Conservation (phyloP, 345 rosid species). For the Brassica napus region DNA sequence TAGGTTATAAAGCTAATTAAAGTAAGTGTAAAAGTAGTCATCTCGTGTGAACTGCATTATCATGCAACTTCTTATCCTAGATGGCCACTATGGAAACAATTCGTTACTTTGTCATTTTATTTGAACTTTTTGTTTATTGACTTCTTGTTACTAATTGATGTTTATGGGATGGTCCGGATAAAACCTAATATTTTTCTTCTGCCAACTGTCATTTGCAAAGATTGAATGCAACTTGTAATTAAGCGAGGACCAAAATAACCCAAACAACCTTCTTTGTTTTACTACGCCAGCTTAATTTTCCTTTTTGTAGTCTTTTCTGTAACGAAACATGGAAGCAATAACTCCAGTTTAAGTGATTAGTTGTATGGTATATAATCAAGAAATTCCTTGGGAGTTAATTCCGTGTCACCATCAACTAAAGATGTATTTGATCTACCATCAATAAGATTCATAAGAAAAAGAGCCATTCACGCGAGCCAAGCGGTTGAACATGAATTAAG, state of each 20-base stretch:
- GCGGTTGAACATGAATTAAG: neutral
- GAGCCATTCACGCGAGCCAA: neutral
- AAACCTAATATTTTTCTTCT: neutral
- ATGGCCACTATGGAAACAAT: conserved; percentile 46
- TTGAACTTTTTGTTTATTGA: neutral
- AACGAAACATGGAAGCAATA: neutral
- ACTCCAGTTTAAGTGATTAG: neutral
- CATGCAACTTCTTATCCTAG: conserved; percentile 38
- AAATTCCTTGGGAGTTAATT: neutral
- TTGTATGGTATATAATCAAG: neutral
- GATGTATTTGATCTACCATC: neutral
- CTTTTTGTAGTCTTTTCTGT: neutral
- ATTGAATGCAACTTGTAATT: neutral
- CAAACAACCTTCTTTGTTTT: neutral
- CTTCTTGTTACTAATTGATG: conserved; percentile 24
- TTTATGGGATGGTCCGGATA: conserved; percentile 4
- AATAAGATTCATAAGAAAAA: neutral
- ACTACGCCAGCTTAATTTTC: neutral
- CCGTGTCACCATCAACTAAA: neutral
- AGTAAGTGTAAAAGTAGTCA: conserved; percentile 26
- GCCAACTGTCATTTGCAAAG: conserved; percentile 3
- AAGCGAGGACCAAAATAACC: neutral
- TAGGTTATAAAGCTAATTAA: conserved; percentile 34
- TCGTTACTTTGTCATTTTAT: conserved; percentile 13
- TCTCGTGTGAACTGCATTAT: conserved; percentile 32